A percentile compares a stretch with the other conserved stretches of the same genome.
These are phyloP conservation scores for Amylocarpus encephaloides DNA, from an alignment of 2,329 filamentous ascomycete species.

Conservation along the genomic window DNA sequence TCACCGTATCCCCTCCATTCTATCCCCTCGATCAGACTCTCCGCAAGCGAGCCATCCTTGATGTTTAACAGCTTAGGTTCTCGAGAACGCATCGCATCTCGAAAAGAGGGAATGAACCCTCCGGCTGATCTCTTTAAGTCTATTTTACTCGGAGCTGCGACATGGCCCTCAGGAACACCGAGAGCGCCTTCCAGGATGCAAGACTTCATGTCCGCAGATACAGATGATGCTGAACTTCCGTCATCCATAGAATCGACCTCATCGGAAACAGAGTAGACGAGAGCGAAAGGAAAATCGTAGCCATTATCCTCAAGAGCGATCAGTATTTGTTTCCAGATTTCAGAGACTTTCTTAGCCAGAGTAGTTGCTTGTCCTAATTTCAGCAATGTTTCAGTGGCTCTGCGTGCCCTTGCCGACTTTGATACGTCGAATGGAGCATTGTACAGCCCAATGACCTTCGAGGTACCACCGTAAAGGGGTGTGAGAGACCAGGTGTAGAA, in stretches of 20 bases:
- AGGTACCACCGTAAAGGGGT: conserved; percentile 66
- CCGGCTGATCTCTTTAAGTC: conserved; percentile 63
- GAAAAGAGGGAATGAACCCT: conserved; percentile 70
- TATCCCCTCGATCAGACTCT: conserved; percentile 58
- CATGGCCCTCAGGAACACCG: conserved; percentile 60
- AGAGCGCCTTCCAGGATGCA: conserved; percentile 66
- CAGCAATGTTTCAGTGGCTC: conserved; percentile 69
- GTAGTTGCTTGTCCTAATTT: conserved; percentile 71
- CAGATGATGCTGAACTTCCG: conserved; percentile 62
- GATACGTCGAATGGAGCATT: conserved; percentile 80
- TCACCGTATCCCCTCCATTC: conserved; percentile 66
- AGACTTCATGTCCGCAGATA: conserved; percentile 52
- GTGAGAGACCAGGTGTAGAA: conserved; percentile 57
- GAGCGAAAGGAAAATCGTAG: conserved; percentile 66
- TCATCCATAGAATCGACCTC: conserved; percentile 57
- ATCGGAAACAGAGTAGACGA: conserved; percentile 70
- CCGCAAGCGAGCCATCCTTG: conserved; percentile 57
- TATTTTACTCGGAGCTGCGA: conserved; percentile 51
- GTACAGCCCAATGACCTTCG: conserved; percentile 67
- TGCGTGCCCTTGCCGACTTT: conserved; percentile 63
- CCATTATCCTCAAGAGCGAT: conserved; percentile 65
- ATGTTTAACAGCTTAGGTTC: conserved; percentile 61
- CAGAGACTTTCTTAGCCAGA: conserved; percentile 60
- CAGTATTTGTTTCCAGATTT: conserved; percentile 66
- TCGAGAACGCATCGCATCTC: conserved; percentile 63